Evolutionary conservation across 1,139 yeast genomes (phyloP).

Genomic region (Candida freyschussii): DNA sequence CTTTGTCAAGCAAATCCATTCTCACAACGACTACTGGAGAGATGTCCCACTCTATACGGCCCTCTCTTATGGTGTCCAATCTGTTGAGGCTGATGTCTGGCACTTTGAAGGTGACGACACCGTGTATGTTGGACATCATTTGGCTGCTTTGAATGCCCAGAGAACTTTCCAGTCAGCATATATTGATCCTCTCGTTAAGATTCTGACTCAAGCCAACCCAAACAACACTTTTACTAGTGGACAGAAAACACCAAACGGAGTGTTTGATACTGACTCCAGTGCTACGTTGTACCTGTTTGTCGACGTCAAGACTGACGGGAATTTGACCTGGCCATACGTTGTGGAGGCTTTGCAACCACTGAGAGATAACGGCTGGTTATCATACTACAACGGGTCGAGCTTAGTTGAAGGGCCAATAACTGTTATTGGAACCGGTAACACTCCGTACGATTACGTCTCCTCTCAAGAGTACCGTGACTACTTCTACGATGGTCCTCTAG

Average conservation of each 20-base stretch:
- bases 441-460: conserved; percentile 29
- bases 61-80: conserved; percentile 51
- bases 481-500: conserved; percentile 24
- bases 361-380: conserved; percentile 35
- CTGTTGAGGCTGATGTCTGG: conserved; percentile 78
- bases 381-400: conserved; percentile 28
- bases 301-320: conserved; percentile 45
- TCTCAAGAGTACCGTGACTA: conserved; percentile 20
- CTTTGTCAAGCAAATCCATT: conserved; percentile 40
- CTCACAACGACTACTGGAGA: conserved; percentile 81
- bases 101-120: conserved; percentile 31
- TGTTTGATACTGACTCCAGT: conserved; percentile 39
- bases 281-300: conserved; percentile 44
- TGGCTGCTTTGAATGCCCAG: conserved; percentile 40
- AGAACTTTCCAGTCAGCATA: conserved; percentile 50
- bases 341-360: conserved; percentile 35
- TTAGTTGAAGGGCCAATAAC: conserved; percentile 40
- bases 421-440: conserved; percentile 43
- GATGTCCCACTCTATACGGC: conserved; percentile 59
- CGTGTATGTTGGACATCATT: conserved; percentile 66
- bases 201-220: conserved; percentile 41
- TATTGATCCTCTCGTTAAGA: conserved; percentile 46
- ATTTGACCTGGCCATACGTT: conserved; percentile 33
- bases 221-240: conserved; percentile 21
- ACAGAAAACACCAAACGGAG: conserved; percentile 35